Percentiles rank a stretch among this genome's conserved stretches.
Evolutionary conservation across 2,329 filamentous ascomycete species (phyloP).

Genomic region (Ploettnerulaceae sp.): DNA sequence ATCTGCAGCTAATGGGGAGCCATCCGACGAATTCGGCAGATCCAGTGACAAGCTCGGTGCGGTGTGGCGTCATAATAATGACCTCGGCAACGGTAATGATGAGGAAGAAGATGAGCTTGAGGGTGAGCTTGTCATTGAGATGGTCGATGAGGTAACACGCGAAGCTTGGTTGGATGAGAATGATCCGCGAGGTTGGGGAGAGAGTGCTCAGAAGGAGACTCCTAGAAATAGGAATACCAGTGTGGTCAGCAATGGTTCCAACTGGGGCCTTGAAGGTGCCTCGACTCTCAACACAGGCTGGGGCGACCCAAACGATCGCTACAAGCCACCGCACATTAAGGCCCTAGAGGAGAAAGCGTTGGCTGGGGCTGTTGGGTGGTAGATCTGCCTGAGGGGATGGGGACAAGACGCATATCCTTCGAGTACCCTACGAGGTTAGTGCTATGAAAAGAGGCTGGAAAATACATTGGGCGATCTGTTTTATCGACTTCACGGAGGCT

Average conservation of each 20-base stretch:
- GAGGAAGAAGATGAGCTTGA: neutral
- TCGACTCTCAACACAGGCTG: neutral
- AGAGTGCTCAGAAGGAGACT: neutral
- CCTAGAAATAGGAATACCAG: neutral
- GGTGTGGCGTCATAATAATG: neutral
- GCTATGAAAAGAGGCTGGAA: too few relatives aligned
- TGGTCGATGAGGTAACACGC: neutral
- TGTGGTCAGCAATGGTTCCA: neutral
- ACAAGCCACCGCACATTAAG: constrained; percentile 22
- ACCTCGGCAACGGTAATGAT: neutral
- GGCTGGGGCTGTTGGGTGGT: constrained; percentile 12
- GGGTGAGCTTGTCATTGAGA: neutral
- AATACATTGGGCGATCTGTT: too few relatives aligned
- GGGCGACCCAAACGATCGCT: constrained; percentile 9
- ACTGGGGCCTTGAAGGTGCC: neutral
- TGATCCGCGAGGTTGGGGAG: neutral
- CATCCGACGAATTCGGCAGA: neutral
- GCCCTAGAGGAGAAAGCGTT: constrained; percentile 15
- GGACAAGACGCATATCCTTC: too few relatives aligned
- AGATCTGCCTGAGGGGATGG: too few relatives aligned
- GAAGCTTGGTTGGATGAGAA: neutral
- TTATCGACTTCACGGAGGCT: too few relatives aligned
- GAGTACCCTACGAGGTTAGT: too few relatives aligned
- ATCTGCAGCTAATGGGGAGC: neutral
- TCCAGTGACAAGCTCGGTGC: neutral